Evolutionary conservation across 441 rosid genomes (phyloP).

Genomic region (Gossypium schwendimanii): DNA sequence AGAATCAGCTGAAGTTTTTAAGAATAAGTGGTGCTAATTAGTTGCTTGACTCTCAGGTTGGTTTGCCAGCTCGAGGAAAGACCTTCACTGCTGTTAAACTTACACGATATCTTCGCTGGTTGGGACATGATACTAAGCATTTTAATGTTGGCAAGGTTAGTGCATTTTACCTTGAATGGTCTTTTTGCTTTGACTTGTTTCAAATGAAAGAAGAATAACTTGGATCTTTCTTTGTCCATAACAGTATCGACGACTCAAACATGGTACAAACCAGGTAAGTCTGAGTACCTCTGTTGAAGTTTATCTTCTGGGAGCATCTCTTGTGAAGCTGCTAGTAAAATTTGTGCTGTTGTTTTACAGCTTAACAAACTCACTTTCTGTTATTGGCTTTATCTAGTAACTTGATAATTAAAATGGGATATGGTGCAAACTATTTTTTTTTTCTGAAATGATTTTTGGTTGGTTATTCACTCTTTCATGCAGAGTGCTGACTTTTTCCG

Average conservation of each 20-base stretch:
- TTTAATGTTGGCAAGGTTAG: conserved; percentile 97
- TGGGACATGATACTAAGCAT: conserved; percentile 98
- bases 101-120: conserved; percentile 97
- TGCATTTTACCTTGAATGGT: conserved; percentile 8
- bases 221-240: conserved; percentile 15
- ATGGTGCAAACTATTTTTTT: neutral
- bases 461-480: conserved; percentile 25
- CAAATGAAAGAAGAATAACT: conserved; percentile 17
- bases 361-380: neutral
- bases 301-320: neutral
- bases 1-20: conserved; percentile 1
- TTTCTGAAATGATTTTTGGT: conserved; percentile 20
- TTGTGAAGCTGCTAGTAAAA: neutral
- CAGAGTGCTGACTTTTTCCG: conserved; percentile 98
- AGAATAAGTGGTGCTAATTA: neutral
- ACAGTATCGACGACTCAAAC: conserved; percentile 99
- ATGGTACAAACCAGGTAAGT: conserved; percentile 78
- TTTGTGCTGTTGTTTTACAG: neutral
- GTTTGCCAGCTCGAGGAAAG: conserved; percentile 97
- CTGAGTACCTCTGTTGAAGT: neutral
- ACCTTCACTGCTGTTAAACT: conserved; percentile 97
- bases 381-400: neutral
- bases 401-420: neutral
- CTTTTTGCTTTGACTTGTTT: conserved; percentile 9
- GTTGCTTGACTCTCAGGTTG: conserved; percentile 54